These are phyloP conservation scores for Arabidopsis lyrata DNA, from an alignment of 441 rosid genomes.

Conservation along the genomic window DNA sequence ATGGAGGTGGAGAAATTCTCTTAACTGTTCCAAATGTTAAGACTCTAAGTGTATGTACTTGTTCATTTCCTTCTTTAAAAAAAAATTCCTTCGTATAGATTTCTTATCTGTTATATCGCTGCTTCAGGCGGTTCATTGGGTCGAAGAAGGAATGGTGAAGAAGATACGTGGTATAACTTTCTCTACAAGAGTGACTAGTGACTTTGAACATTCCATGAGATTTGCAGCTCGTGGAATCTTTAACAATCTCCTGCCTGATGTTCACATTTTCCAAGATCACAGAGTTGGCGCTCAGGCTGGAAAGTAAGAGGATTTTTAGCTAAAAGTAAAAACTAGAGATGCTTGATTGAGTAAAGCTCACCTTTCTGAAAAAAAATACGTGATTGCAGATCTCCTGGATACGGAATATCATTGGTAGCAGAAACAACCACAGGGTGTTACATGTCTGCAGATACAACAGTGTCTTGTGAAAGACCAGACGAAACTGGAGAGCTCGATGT, in stretches of 20 bases:
- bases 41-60: slow-evolving; percentile 46
- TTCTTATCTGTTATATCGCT: slow-evolving; percentile 14
- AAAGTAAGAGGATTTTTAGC: slow-evolving; percentile 57
- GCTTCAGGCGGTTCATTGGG: slow-evolving; percentile 75
- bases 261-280: slow-evolving; percentile 77
- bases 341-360: slow-evolving; percentile 13
- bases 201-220: slow-evolving; percentile 83
- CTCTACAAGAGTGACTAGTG: slow-evolving; percentile 72
- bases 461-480: slow-evolving; percentile 55
- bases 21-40: slow-evolving; percentile 72
- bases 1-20: slow-evolving; percentile 85
- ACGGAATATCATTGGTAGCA: slow-evolving; percentile 89
- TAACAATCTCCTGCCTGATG: slow-evolving; percentile 85
- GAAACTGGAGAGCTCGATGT: slow-evolving; percentile 63
- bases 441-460: slow-evolving; percentile 77
- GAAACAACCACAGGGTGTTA: slow-evolving; percentile 88
- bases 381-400: slow-evolving; percentile 83
- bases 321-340: background rate
- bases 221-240: slow-evolving; percentile 90
- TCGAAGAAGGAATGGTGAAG: slow-evolving; percentile 89
- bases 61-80: background rate
- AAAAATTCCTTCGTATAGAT: slow-evolving; percentile 6
- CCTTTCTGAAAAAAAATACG: background rate
- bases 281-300: slow-evolving; percentile 78
- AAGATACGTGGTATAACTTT: slow-evolving; percentile 87